Evolutionary conservation across 2,329 filamentous ascomycete genomes (phyloP).

Genomic region (Botrytis cinerea): DNA sequence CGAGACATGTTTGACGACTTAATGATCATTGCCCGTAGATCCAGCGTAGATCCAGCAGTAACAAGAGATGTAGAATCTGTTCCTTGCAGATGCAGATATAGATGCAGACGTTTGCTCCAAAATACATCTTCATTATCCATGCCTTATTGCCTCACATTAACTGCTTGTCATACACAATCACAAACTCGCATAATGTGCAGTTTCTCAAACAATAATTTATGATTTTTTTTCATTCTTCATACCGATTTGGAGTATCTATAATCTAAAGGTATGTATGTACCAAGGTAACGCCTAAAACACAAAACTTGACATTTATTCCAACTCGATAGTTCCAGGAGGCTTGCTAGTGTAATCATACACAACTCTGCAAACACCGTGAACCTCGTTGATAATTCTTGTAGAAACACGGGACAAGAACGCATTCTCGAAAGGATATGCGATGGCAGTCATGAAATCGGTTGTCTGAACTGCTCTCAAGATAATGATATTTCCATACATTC

Average conservation of each 20-base stretch:
- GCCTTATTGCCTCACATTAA: neutral
- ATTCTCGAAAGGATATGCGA: conserved; percentile 51
- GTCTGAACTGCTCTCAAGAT: conserved; percentile 63
- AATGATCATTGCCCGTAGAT: neutral
- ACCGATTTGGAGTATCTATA: neutral
- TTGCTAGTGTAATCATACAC: conserved; percentile 64
- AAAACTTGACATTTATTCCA: conserved; percentile 54
- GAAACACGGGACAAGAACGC: conserved; percentile 66
- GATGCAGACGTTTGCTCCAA: neutral
- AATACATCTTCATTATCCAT: neutral
- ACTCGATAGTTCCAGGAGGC: conserved; percentile 63
- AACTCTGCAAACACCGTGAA: conserved; percentile 65
- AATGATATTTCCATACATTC: conserved; percentile 64
- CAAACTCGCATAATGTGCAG: neutral
- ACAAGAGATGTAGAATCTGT: neutral
- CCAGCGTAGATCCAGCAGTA: neutral
- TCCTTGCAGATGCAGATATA: neutral
- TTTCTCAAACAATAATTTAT: neutral
- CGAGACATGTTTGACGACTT: neutral
- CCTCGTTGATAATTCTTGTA: conserved; percentile 70
- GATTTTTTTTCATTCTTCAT: neutral
- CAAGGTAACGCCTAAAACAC: conserved; percentile 12
- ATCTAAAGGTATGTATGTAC: conserved; percentile 11
- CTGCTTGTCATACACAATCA: neutral
- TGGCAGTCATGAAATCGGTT: conserved; percentile 46